Conservation (phyloP, 1,284 basidiomycete species). For the Mycosarcoma mackinlayi region DNA sequence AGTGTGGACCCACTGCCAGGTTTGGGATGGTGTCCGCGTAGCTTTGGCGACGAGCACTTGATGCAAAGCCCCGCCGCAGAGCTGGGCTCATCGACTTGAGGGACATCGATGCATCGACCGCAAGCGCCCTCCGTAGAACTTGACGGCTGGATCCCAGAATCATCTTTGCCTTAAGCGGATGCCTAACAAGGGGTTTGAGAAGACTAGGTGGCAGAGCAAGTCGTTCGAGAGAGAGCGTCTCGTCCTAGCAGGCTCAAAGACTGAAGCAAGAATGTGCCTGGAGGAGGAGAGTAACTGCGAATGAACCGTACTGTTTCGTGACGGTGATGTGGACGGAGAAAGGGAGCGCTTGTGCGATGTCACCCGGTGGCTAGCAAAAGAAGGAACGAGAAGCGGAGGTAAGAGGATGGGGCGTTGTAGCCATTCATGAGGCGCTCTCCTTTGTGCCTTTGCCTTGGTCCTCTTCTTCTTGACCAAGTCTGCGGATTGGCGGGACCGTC, state of each 20-base stretch:
- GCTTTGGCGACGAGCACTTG: not conserved
- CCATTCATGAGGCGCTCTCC: no score
- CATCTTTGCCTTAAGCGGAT: not conserved
- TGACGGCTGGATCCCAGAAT: not conserved
- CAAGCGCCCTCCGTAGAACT: not conserved
- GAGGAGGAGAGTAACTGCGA: no score
- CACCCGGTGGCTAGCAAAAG: no score
- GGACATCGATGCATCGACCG: not conserved
- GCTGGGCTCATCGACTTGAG: not conserved
- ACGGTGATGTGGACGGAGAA: no score
- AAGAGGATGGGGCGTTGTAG: no score
- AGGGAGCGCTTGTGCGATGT: no score
- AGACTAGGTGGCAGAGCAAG: not conserved
- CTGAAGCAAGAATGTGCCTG: no score
- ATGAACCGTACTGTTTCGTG: no score
- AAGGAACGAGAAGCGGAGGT: no score
- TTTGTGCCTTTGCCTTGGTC: no score
- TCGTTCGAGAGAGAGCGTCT: not conserved
- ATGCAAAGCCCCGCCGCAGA: constrained; percentile 15
- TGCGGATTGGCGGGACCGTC: not conserved
- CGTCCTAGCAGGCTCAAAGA: no score
- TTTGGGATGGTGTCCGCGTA: constrained; percentile 47
- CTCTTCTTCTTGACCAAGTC: no score
- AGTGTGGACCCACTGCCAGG: constrained; percentile 44
- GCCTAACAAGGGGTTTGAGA: not conserved